Evolutionary conservation across 768 basidiomycete genomes (phyloP), one percentile per base, ranked within the genome.

Genomic region (Leccinum incarnatum): DNA sequence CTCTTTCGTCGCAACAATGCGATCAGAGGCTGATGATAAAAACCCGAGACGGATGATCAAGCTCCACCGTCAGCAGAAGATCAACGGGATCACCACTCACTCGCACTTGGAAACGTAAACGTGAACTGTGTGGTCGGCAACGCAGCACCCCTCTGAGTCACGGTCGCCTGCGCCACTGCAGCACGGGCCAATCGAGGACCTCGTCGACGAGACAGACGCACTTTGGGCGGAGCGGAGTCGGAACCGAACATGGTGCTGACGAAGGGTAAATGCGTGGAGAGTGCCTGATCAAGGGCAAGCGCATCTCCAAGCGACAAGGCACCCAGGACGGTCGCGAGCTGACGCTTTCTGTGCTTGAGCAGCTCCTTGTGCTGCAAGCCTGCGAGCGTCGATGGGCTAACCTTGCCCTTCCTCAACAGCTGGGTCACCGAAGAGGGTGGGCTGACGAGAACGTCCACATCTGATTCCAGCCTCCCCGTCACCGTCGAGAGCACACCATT

Each of bases 351-450:
- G 56, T 74, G 79, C 72, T 80, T 86, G 63, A 91, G 77, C 69
- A 87, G 75, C 61, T 91, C 88, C 72, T 93, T 93, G 67, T 87
- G 84, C 75, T 86, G 85, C 67, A 90, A 70, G 14, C 87, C 88
- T 3, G 87, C 88, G 32, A 85, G 73, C 37, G 86, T 87, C 50
- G 83, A 86, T 12, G 79, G 78, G 19, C 81, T 79, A 46, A 88
- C 73, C 72, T 80, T 83, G 48, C 81, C 81, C 55, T 67, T 74
- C 69, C 71, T 62, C 56, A 62, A 54, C 56, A 60, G 7, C 11
- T 67, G 65, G 25, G 61, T 49, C 53, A 60, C 54, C 54, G 67
- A 63, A 32, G 71, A 64, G 45, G 64, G 58, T 48, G 67, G 58
- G 15, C 59, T 50, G 23, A 46, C 50, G 53, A 65, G 64, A 17